Evolutionary conservation across 1,139 yeast species (phyloP), one percentile per base, ranked within the genome.

Genomic region (Hanseniaspora gamundiae): DNA sequence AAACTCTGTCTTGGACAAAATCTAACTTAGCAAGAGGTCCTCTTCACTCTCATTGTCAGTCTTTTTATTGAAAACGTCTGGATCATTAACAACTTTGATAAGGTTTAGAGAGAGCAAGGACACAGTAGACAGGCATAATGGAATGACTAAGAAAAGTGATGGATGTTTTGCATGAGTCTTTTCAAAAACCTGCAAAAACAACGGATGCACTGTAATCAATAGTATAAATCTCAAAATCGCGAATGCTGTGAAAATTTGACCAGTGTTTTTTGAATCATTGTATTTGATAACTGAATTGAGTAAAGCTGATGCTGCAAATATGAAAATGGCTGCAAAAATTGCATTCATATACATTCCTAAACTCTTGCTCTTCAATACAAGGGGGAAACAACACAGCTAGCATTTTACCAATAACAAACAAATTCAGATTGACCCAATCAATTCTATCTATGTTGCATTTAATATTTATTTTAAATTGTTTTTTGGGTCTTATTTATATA

Each of bases 231-330:
- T 64, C 19, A 71, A 53, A 29, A 74, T 52, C 0, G 78, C 73
- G 47, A 74, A 57, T 2, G 72, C 75, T 2, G 78, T 79, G 55
- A 73, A 73, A 44, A 71, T 65, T 51, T 73, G 76, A 16, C 80
- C 79, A 3, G 71, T 65, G 45, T 65, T 64, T 19, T 67, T 65
- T 24, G 67, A 65, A 4, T 68, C 66, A 42, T 66, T 69, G 52
- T 71, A 72, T 53, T 74, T 74, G 45, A 70, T 61, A 9, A 73
- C 56, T 1, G 74, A 49, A 2, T 76, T 61, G 48, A 68, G 71
- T 19, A 73, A 50, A 1, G 73, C 65, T 1, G 79, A 79, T 0
- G 67, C 59, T 5, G 61, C 52, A 40, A 67, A 44, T 2, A 39
- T 75, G 49, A 41, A 73, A 65, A 54, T 68, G 50, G 49, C 73